Base-by-base conservation (phyloP, 2,329 filamentous ascomycete genomes). In the Fusarium oligoseptatum region DNA sequence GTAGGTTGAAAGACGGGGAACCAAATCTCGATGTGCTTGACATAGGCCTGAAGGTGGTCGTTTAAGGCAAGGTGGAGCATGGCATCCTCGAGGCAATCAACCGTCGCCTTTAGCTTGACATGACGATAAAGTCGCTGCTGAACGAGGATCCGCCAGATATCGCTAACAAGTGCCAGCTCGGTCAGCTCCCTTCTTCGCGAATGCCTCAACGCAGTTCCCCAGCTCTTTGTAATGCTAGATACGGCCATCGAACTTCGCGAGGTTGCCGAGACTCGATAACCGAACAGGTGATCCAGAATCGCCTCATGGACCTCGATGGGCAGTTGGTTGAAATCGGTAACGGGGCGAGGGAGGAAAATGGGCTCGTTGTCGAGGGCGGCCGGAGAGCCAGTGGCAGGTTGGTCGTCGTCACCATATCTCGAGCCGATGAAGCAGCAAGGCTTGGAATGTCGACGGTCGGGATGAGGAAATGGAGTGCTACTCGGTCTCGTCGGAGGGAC, bases 11-110 rank as follows among this genome's bases (percentile, higher is more conserved):
- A 95, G 45, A 94, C 92, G 4, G 93, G 93, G 71, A 95, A 93
- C 92, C 93, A 95, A 48, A 94, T 87, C 82, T 95, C 93, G 68
- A 94, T 88, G 78, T 95, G 93, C 74, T 91, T 91, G 69, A 95
- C 90, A 75, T 94, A 90, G 10, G 83, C 76, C 22, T 89, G 87
- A 7, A 95, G 87, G 77, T 93, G 89, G 32, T 87, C 84, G 68
- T 91, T 87, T 11, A 82, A 74, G 17, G 83, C 81, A 74, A 95
- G 93, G 85, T 92, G 94, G 37, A 83, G 73, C 72, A 88, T 85
- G 8, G 92, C 89, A 57, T 90, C 86, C 48, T 88, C 83, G 45
- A 94, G 83, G 17, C 88, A 92, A n/a, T 89, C 86, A 41, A 89
- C 84, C 0, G 92, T 94, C 1, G 92, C 93, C 83, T 94, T 93